A percentile compares a stretch with the other conserved stretches of the same genome.
These are phyloP conservation scores for Lentinus tigrinus DNA, from an alignment of 768 basidiomycete species.

Conservation along the genomic window DNA sequence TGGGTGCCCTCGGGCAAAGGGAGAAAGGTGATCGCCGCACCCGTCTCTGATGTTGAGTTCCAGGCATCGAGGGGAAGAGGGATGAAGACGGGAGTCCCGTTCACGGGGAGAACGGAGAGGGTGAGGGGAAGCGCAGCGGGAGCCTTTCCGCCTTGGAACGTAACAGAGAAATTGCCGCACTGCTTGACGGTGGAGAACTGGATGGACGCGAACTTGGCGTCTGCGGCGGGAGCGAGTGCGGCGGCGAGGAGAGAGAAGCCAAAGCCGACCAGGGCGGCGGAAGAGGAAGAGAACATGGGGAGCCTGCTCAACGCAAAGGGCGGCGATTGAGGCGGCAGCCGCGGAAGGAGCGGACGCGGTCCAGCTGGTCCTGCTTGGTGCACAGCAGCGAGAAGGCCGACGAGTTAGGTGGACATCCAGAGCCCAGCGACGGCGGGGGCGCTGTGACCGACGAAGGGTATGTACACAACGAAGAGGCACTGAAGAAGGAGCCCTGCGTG, in stretches of 20 bases:
- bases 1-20: conserved; percentile 48
- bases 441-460: conserved; percentile 9
- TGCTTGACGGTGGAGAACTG: conserved; percentile 45
- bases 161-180: conserved; percentile 49
- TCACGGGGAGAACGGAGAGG: conserved; percentile 54
- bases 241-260: conserved; percentile 12
- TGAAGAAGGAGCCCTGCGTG: background rate
- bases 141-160: conserved; percentile 41
- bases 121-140: conserved; percentile 39
- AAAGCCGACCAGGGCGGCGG: conserved; percentile 23
- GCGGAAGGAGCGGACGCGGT: conserved; percentile 20
- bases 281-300: conserved; percentile 17
- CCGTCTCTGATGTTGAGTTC: conserved; percentile 36
- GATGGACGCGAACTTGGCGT: conserved; percentile 29
- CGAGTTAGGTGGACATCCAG: conserved; percentile 15
- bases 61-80: conserved; percentile 40
- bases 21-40: conserved; percentile 48
- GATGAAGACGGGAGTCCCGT: conserved; percentile 48
- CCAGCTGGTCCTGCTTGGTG: conserved; percentile 22
- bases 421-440: conserved; percentile 3
- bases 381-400: conserved; percentile 9
- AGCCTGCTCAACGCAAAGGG: conserved; percentile 17
- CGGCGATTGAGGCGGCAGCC: conserved; percentile 2
- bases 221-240: conserved; percentile 24
- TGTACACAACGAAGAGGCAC: conserved; percentile 6